Base-by-base conservation (phyloP, 768 basidiomycete species). In the Lentinula lateritia region DNA sequence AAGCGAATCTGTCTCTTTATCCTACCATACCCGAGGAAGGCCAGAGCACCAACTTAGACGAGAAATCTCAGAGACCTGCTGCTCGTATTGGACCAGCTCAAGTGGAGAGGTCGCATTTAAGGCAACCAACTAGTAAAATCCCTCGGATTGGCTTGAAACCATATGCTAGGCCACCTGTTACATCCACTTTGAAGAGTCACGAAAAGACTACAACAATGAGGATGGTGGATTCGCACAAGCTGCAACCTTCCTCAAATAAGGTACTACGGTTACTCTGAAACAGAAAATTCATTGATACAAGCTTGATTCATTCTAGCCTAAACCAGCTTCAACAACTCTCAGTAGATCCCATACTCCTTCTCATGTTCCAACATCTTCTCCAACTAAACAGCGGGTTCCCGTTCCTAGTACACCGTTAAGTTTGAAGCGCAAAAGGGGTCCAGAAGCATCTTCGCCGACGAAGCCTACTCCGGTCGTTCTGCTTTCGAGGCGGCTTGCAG, bases 61-160 rank as follows among this genome's bases (percentile, higher is more conserved):
- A 64, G 32, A 23, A 43, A 16, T 16, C 5, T 48, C 20, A 48
- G 20, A 48, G 20, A 6, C 12, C 46, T 5, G 8, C 54, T 18
- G 20, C 34, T 36, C 23, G 53, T 35, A 52, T n/a, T 59, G 42
- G 54, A 0, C 50, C 61, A 15, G 62, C 59, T 35, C 50, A 66
- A 66, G 66, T 35, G 68, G 70, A 41, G 57, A 82, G 79, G 60
- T 82, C 83, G 16, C 76, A 63, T 50, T 67, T 87, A 57, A 83
- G 79, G 66, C 82, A 85, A 63, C 70, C 75, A 7, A 78, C 75
- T 0, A 86, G 87, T 70, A 78, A 78, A 68, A 88, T 88, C 66
- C 87, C 87, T 16, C 78, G 87, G 62, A 83, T 84, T 45, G 79
- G 78, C 39, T 70, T 70, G 28, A 88, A 87, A 58, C 87, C 86